These are phyloP conservation scores for Ophiocytium majus DNA, from an alignment of 352 stramenopile species.

Conservation along the genomic window DNA sequence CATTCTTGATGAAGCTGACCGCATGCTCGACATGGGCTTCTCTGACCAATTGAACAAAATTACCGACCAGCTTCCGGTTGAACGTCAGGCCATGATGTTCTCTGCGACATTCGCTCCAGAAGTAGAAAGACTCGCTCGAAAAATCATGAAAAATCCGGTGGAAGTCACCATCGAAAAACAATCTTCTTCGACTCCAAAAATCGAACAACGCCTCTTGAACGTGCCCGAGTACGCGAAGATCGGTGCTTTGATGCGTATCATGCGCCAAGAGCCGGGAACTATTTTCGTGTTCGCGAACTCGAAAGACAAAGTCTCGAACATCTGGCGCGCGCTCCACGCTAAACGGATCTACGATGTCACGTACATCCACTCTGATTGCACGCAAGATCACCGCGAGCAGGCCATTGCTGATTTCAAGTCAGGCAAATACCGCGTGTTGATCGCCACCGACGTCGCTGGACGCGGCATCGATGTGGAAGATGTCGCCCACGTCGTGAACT, in stretches of 20 bases:
- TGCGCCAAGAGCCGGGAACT: conserved; percentile 6
- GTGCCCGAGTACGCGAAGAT: neutral
- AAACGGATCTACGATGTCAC: neutral
- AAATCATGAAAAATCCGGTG: conserved; percentile 17
- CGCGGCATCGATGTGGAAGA: conserved; percentile 82
- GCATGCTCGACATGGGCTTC: conserved; percentile 61
- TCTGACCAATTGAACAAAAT: neutral
- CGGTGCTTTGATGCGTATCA: conserved; percentile 16
- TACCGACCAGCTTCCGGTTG: neutral
- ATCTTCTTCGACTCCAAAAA: neutral
- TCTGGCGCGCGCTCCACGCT: neutral
- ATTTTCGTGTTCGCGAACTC: neutral
- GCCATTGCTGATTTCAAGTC: conserved; percentile 93
- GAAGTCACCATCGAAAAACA: conserved; percentile 1
- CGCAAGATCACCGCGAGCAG: conserved; percentile 88
- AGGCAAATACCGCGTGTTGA: conserved; percentile 68
- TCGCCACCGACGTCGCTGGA: conserved; percentile 98
- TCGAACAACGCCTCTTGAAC: neutral
- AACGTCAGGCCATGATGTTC: conserved; percentile 1
- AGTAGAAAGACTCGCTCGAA: conserved; percentile 8
- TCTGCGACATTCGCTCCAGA: neutral
- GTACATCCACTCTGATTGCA: conserved; percentile 88
- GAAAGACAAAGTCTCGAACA: neutral
- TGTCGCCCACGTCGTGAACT: conserved; percentile 66
- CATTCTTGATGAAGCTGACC: conserved; percentile 91